phyloP scores from a whole-genome alignment of 352 stramenopile genomes.

The Pythium aquatile region DNA sequence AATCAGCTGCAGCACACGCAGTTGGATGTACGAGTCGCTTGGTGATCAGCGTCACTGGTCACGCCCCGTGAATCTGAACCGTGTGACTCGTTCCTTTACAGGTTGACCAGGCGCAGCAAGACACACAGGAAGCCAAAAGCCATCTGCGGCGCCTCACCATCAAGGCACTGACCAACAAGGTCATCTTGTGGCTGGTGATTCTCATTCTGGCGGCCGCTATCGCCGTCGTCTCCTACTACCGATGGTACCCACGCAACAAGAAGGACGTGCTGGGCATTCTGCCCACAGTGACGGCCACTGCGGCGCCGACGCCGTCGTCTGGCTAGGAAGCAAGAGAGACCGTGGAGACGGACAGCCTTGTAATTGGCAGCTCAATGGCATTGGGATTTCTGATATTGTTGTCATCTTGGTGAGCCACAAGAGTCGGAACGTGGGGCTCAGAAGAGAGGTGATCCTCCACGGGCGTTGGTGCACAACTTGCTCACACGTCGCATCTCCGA shows the following conservation, averaged over 20 bases:
- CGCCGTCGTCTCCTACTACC: slow-evolving; percentile 68
- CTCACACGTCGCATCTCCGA: neutral
- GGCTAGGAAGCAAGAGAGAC: neutral
- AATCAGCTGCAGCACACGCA: slow-evolving; percentile 66
- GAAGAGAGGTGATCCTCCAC: too few species aligned
- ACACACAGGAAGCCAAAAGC: slow-evolving; percentile 56
- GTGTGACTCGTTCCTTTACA: slow-evolving; percentile 16
- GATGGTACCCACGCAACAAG: slow-evolving; percentile 72
- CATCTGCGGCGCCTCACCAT: slow-evolving; percentile 52
- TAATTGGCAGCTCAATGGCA: too few species aligned
- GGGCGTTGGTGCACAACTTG: neutral
- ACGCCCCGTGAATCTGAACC: neutral
- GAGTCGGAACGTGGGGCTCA: too few species aligned
- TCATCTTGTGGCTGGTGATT: slow-evolving; percentile 61
- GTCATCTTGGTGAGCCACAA: neutral
- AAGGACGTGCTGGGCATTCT: slow-evolving; percentile 69
- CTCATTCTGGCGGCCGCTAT: slow-evolving; percentile 55
- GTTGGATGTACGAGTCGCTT: slow-evolving; percentile 41
- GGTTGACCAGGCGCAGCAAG: slow-evolving; percentile 62
- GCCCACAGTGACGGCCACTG: slow-evolving; percentile 18
- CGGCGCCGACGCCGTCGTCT: neutral
- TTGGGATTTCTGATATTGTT: too few species aligned
- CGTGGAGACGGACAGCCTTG: too few species aligned
- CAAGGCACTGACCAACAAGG: slow-evolving; percentile 65
- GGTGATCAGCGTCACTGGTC: neutral